Evolutionary conservation across 2,329 filamentous ascomycete species (phyloP), one percentile per base, ranked within the genome.

Genomic region (Sphaerulina populicola): DNA sequence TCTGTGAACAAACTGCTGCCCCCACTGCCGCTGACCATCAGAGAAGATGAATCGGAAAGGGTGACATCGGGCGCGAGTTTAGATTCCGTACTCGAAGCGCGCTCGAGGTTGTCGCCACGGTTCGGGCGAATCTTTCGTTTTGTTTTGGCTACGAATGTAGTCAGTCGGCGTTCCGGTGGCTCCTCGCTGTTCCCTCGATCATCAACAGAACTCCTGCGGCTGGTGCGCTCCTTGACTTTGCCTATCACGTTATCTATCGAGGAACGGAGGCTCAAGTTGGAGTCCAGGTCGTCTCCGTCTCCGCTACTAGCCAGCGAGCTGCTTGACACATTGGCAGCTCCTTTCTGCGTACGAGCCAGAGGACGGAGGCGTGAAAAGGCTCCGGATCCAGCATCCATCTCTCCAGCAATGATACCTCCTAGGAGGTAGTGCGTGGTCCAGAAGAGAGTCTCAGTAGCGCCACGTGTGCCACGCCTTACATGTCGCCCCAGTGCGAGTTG

Each of bases 1-100:
- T 76, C 73, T 12, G 73, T 75, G 49, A 73, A 61, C 43, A 77
- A 69, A 60, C 72, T 76, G 68, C 73, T 75, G 38, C 69, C 61
- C 21, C 71, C 69, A 61, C 72, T 74, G 57, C 67, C 72, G 56
- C 68, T 66, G 43, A 71, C 60, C 3, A 64, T 65, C 21, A 74
- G 62, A n/a, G 71, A 64, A 23, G 56, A 35, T 35, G 31, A 52
- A 15, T 63, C 53, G 7, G 63, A 65, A 21, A 48, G 58, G 21
- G 58, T 62, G 30, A 57, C 57, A 10, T 46, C 53, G n/a, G 55
- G 45, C 21, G 44, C 49, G 23, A 29, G 36, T 10, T 18, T 41
- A 38, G 57, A 71, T 35, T 72, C 68, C 47, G 69, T 65, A 60
- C 70, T 73, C 10, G 57, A 49, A 35, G 47, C 62, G 48, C 55